Conservation (phyloP, 2,329 filamentous ascomycete genomes). For the Lecanicillium sp. region DNA sequence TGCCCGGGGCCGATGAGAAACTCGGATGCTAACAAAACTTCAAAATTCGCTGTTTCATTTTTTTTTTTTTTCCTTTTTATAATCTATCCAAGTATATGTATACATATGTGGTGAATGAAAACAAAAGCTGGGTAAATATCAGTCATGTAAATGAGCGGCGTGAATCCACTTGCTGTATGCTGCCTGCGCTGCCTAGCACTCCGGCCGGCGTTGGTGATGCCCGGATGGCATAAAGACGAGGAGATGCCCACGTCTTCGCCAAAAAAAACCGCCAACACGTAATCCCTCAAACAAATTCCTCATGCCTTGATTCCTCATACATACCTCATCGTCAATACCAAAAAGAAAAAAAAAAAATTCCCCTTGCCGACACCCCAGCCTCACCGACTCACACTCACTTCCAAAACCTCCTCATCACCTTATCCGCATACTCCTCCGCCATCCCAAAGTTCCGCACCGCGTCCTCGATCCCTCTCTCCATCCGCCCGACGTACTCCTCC, state of each 20-base stretch:
- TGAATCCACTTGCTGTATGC: neutral
- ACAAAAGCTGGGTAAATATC: conserved; percentile 16
- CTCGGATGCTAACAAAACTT: no score
- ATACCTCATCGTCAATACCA: no score
- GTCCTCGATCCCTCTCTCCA: conserved; percentile 59
- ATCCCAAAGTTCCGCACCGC: conserved; percentile 47
- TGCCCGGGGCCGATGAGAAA: no score
- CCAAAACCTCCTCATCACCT: conserved; percentile 46
- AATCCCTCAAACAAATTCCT: no score
- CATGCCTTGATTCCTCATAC: no score
- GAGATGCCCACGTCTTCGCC: no score
- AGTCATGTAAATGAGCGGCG: no score
- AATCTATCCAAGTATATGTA: neutral
- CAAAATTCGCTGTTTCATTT: no score
- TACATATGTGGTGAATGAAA: neutral
- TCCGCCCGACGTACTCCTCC: conserved; percentile 55
- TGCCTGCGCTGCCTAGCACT: neutral
- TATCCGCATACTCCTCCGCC: conserved; percentile 47
- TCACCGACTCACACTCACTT: neutral
- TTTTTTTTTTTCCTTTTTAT: neutral
- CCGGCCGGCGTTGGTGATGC: neutral
- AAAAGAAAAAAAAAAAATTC: neutral
- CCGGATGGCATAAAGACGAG: conserved; percentile 4
- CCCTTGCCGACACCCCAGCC: no score
- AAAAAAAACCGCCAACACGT: no score